Conservation (phyloP, 306 rosid genomes). For the Inga leiocalycina region DNA sequence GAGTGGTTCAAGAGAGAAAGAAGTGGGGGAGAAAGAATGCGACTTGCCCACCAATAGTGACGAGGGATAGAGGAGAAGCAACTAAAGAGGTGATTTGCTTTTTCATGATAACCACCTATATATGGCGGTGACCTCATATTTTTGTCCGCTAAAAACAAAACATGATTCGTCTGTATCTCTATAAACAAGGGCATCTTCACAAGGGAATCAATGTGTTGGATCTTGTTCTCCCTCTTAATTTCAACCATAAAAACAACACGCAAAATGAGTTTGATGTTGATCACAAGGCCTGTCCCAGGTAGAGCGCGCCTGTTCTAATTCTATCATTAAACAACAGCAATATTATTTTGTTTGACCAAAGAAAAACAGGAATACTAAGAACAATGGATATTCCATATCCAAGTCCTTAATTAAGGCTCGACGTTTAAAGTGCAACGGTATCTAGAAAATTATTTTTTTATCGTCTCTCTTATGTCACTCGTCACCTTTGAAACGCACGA, state of each 20-base stretch:
- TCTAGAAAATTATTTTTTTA: not conserved
- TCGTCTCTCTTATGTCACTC: not conserved
- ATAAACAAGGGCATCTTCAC: not conserved
- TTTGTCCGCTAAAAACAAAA: constrained; percentile 28
- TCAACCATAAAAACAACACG: not conserved
- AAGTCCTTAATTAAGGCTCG: not conserved
- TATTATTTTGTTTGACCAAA: no score
- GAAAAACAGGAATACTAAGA: no score
- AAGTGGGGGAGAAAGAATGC: not conserved
- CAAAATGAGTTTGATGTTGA: not conserved
- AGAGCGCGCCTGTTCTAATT: not conserved
- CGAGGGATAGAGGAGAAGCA: not conserved
- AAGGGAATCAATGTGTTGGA: not conserved
- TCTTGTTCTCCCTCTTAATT: not conserved
- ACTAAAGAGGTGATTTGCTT: not conserved
- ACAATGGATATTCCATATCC: no score
- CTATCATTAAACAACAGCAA: not conserved
- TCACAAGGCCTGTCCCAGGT: not conserved
- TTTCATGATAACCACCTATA: constrained; percentile 22
- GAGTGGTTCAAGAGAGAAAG: not conserved
- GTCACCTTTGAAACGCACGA: not conserved
- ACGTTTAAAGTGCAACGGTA: not conserved
- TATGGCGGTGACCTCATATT: constrained; percentile 19
- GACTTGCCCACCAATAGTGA: not conserved
- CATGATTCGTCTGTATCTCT: not conserved